These are phyloP conservation scores for Apophysomyces sp. DNA, from an alignment of 371 early-diverging fungal genomes.

Conservation along the genomic window DNA sequence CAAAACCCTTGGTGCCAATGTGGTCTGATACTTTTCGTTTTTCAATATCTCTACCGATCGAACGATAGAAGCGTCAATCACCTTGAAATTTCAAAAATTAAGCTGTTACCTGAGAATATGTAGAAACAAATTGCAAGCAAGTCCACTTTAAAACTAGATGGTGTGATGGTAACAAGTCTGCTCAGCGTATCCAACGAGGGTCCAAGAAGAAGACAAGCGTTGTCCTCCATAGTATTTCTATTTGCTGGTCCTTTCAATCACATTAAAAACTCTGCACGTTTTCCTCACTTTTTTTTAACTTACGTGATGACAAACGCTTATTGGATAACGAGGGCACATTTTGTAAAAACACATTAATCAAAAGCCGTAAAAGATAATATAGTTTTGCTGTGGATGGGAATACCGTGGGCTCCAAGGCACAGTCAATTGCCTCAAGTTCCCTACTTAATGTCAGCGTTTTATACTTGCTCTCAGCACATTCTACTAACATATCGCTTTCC, in stretches of 20 bases:
- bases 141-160: conserved; percentile 42
- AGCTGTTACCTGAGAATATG: conserved; percentile 30
- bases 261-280: neutral
- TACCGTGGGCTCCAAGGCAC: conserved; percentile 33
- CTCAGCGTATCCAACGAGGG: conserved; percentile 46
- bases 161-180: conserved; percentile 37
- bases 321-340: conserved; percentile 39
- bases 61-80: neutral
- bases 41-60: conserved; percentile 22
- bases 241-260: neutral
- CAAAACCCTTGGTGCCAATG: conserved; percentile 41
- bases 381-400: conserved; percentile 49
- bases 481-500: conserved; percentile 18
- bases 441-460: neutral
- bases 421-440: conserved; percentile 26
- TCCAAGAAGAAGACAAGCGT: conserved; percentile 24
- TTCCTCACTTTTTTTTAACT: neutral
- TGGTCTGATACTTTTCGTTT: conserved; percentile 25
- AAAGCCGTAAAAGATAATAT: conserved; percentile 45
- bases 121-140: conserved; percentile 43
- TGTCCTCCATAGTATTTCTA: conserved; percentile 14
- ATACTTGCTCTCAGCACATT: neutral
- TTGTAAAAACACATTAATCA: conserved; percentile 52
- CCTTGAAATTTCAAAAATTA: neutral
- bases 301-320: conserved; percentile 24